Conservation (phyloP, 2,329 filamentous ascomycete genomes). For the Neofusicoccum cordaticola region DNA sequence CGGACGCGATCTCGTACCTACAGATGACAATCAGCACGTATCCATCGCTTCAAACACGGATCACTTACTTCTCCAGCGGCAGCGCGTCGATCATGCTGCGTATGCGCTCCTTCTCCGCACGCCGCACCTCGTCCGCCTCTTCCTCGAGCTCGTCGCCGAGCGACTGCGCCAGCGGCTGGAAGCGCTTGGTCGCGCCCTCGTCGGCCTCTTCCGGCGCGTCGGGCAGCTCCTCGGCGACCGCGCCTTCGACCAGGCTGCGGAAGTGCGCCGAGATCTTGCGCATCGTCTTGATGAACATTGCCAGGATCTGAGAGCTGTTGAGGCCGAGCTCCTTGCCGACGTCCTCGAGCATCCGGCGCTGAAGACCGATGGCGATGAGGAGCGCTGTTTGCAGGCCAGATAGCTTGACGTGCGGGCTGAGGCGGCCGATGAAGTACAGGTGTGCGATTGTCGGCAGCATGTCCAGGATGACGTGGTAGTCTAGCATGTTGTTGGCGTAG, state of each 20-base stretch:
- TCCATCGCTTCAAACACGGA: too few species aligned
- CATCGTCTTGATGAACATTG: conserved; percentile 96
- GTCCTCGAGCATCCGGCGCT: conserved; percentile 80
- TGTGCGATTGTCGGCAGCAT: conserved; percentile 78
- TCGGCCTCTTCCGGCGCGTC: conserved; percentile 47
- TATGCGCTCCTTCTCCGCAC: conserved; percentile 73
- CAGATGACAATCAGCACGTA: too few species aligned
- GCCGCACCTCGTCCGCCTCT: conserved; percentile 72
- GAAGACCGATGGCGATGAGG: conserved; percentile 78
- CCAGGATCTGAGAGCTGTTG: conserved; percentile 74
- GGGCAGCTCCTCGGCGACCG: conserved; percentile 51
- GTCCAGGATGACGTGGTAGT: conserved; percentile 96
- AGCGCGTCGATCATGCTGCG: conserved; percentile 85
- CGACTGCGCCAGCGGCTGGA: conserved; percentile 66
- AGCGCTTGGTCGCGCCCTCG: conserved; percentile 58
- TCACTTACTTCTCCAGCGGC: conserved; percentile 76
- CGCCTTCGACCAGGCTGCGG: conserved; percentile 68
- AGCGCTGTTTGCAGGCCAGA: conserved; percentile 83
- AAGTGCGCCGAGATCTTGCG: conserved; percentile 83
- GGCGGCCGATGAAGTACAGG: conserved; percentile 79
- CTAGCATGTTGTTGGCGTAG: conserved; percentile 94
- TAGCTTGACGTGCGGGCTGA: conserved; percentile 66
- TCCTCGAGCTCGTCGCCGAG: conserved; percentile 82
- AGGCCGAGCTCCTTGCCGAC: conserved; percentile 76
- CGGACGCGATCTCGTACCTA: conserved; percentile 47